phyloP scores from a whole-genome alignment of 2,329 filamentous ascomycete genomes.

The Ophiostoma quercus region DNA sequence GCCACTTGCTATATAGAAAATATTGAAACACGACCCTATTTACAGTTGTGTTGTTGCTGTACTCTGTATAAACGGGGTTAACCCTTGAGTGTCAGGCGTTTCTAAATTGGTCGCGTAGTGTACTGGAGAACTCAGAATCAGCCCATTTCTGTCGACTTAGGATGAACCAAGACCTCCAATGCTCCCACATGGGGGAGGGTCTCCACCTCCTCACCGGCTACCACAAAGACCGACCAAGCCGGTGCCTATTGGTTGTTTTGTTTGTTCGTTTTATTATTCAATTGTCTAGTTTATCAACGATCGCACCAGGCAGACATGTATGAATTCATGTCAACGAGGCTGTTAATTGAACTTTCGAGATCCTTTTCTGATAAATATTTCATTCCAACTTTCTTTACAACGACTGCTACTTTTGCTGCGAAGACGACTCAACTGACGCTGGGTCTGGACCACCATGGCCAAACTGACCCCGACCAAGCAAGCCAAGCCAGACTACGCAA shows the following conservation, averaged over 20 bases:
- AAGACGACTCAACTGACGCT: not conserved
- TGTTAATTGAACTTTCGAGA: not conserved
- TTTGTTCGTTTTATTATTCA: not conserved
- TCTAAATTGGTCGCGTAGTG: constrained; percentile 13
- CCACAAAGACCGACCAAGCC: constrained; percentile 4
- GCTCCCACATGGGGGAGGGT: not conserved
- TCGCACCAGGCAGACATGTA: not conserved
- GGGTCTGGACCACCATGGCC: not conserved
- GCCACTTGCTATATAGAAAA: not conserved
- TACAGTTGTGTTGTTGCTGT: not conserved
- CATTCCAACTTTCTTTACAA: not conserved
- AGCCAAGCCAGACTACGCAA: constrained; percentile 15
- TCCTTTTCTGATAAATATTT: no score
- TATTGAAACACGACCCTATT: not conserved
- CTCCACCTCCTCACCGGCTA: constrained; percentile 11
- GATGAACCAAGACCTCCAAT: constrained; percentile 14
- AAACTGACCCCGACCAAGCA: constrained; percentile 1
- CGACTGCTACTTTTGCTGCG: not conserved
- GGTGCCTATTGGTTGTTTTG: not conserved
- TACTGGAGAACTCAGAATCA: constrained; percentile 12
- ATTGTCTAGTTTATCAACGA: not conserved
- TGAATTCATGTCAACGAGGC: not conserved
- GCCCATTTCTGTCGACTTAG: constrained; percentile 8
- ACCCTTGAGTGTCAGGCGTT: constrained; percentile 8
- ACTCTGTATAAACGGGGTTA: not conserved